Evolutionary conservation across 306 rosid genomes (phyloP), one percentile per base, ranked within the genome.

Genomic region (Cicer judaicum): DNA sequence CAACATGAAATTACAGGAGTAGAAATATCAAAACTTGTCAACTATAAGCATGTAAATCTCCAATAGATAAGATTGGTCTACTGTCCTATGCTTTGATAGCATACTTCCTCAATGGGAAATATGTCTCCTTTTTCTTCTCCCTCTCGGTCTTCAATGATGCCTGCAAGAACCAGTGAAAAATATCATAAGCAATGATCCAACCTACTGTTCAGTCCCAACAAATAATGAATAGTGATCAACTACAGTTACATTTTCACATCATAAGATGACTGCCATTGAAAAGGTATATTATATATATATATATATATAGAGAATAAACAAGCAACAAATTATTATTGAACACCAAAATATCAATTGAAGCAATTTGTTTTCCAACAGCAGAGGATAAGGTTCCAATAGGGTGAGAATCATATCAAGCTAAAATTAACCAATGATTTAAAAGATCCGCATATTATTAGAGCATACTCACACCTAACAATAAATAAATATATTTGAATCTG

Each of bases 51-150:
- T 7, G 64, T 36, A 69, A 40, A 40, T 8, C 38, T 8, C 66
- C 15, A 50, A 52, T 50, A 34, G 16, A 65, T 4, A 56, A 5
- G 46, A 74, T 73, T 36, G 53, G 43, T 47, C 68, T 40, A 64
- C 2, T 18, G 14, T 34, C 73, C 80, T 88, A 93, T 75, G 88
- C 98, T 83, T 93, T 93, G 65, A 93, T 87, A 6, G 98, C 98
- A 64, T 81, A 93, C 64, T 91, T 93, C 88, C 98, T 93, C 86
- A 87, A 8, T 8, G 98, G 98, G 76, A 81, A 93, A 79, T 91
- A 91, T 65, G 87, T 81, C 73, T 91, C 97, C 59, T 73, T 91
- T 74, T 83, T 83, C 82, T 86, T 88, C 88, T 93, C 53, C 21
- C 93, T 64, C 72, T 91, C 97, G 0, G 97, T 93, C 79, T 88